phyloP scores from a whole-genome alignment of 192 early-diverging fungal genomes.

The Coemansia asiatica region DNA sequence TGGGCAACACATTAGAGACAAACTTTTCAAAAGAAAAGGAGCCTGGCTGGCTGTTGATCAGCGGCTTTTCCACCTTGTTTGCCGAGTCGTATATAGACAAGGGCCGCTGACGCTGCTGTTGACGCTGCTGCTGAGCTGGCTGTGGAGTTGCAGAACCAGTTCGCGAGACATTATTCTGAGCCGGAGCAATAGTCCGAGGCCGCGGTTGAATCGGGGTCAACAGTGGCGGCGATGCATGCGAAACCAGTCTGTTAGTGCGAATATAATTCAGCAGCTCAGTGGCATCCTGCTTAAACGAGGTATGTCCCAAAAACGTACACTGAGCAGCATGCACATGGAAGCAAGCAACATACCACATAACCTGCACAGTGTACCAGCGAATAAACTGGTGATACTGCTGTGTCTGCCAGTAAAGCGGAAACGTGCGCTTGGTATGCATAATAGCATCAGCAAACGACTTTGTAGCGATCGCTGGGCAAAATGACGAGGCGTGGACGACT shows the following conservation, averaged over 20 bases:
- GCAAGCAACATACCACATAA: conserved; percentile 38
- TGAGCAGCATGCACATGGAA: conserved; percentile 7
- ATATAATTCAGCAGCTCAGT: background rate
- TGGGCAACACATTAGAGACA: too few relatives aligned
- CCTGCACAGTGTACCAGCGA: conserved; percentile 38
- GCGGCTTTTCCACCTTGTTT: too few relatives aligned
- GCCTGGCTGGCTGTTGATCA: too few relatives aligned
- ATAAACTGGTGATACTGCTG: conserved; percentile 22
- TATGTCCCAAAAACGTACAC: background rate
- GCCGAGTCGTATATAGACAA: too few relatives aligned
- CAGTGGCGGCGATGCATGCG: too few relatives aligned
- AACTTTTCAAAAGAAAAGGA: too few relatives aligned
- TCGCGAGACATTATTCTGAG: too few relatives aligned
- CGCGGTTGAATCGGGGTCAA: too few relatives aligned
- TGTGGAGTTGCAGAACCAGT: background rate
- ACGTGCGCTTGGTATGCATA: background rate
- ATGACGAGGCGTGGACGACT: conserved; percentile 4
- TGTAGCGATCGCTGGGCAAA: conserved; percentile 23
- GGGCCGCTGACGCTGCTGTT: too few relatives aligned
- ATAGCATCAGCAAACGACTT: conserved; percentile 9
- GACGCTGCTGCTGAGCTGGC: background rate
- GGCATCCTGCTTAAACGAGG: background rate
- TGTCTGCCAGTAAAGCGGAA: conserved; percentile 18
- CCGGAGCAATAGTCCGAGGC: background rate
- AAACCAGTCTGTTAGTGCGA: background rate